Conservation (phyloP, 768 basidiomycete genomes). For the Leccinum sublutescens region DNA sequence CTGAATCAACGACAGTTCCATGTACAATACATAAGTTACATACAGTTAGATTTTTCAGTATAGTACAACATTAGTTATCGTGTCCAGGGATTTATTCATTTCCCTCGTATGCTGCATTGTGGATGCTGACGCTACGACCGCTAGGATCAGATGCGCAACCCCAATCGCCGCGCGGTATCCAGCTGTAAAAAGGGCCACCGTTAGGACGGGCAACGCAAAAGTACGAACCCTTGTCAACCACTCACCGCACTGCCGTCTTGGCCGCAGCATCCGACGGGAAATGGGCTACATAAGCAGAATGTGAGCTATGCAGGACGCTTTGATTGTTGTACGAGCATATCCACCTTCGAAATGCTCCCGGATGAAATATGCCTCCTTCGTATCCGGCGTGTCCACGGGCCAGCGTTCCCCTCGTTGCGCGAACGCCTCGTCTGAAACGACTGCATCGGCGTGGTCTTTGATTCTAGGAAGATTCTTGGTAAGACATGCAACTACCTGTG, state of each 20-base stretch:
- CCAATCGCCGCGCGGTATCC: conserved; percentile 97
- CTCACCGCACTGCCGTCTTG: conserved; percentile 84
- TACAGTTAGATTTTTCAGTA: neutral
- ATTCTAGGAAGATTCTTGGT: conserved; percentile 49
- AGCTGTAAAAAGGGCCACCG: conserved; percentile 43
- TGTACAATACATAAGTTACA: neutral
- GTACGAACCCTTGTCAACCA: conserved; percentile 10
- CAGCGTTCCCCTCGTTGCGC: conserved; percentile 71
- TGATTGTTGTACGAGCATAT: neutral
- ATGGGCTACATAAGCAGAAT: conserved; percentile 43
- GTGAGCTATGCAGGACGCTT: neutral
- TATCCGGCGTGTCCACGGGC: conserved; percentile 81
- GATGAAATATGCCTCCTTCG: conserved; percentile 95
- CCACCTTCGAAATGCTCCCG: conserved; percentile 87
- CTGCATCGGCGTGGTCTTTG: conserved; percentile 77
- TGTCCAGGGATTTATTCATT: conserved; percentile 11
- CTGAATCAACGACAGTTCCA: too few relatives aligned
- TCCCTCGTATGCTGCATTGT: conserved; percentile 80
- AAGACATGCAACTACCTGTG: neutral
- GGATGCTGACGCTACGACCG: conserved; percentile 92
- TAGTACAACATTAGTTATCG: conserved; percentile 8
- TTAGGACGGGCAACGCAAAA: conserved; percentile 14
- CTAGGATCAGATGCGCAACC: conserved; percentile 94
- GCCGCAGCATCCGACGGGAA: conserved; percentile 89
- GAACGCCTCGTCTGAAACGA: conserved; percentile 82